phyloP scores from a whole-genome alignment of 2,329 filamentous ascomycete genomes.

The Aspergillus costaricaensis region DNA sequence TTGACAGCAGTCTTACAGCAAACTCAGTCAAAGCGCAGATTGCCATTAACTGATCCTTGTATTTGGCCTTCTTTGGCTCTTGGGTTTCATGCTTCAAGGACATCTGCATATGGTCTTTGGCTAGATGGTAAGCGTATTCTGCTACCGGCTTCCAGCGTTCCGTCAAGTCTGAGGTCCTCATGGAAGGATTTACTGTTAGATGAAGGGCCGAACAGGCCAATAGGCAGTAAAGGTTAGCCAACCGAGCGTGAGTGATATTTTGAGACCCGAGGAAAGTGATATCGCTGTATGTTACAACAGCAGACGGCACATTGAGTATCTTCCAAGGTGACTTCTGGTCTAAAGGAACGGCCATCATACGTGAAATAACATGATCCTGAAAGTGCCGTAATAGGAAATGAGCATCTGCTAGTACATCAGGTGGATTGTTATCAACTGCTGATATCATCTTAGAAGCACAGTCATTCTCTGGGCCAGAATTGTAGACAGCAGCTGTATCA shows the following conservation, averaged over 20 bases:
- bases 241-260: constrained; percentile 32
- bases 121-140: constrained; percentile 29
- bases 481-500: not conserved
- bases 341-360: constrained; percentile 34
- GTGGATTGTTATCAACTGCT: constrained; percentile 12
- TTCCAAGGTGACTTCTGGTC: constrained; percentile 38
- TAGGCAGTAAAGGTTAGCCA: constrained; percentile 35
- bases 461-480: constrained; percentile 2
- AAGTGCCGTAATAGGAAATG: constrained; percentile 35
- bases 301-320: constrained; percentile 34
- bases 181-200: constrained; percentile 20
- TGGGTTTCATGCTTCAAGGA: constrained; percentile 34
- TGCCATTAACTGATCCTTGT: constrained; percentile 44
- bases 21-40: constrained; percentile 36
- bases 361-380: constrained; percentile 33
- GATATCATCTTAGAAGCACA: not conserved
- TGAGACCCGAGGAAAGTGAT: constrained; percentile 31
- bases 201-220: constrained; percentile 34
- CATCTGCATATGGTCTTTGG: constrained; percentile 34
- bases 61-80: constrained; percentile 37
- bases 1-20: constrained; percentile 26
- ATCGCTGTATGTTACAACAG: constrained; percentile 34
- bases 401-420: constrained; percentile 23
- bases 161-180: constrained; percentile 11
- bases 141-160: constrained; percentile 30